phyloP scores from a whole-genome alignment of 2,329 filamentous ascomycete species.

The Elsinoe perseae region DNA sequence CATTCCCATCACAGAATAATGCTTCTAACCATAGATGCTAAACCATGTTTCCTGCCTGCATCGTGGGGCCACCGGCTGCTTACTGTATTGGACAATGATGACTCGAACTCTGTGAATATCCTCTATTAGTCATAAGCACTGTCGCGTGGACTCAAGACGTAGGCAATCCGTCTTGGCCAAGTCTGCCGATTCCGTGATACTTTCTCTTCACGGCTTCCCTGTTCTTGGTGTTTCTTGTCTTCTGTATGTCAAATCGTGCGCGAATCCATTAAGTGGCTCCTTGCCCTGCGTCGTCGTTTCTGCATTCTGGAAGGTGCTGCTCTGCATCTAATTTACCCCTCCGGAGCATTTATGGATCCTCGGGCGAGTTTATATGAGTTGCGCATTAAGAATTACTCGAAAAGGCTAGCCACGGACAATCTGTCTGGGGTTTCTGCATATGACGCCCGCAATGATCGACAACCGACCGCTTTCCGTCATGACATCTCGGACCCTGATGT shows the following conservation, averaged over 20 bases:
- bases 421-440: constrained; percentile 10
- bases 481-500: constrained; percentile 9
- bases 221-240: background rate
- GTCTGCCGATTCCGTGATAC: background rate
- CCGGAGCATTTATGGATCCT: constrained; percentile 6
- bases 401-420: constrained; percentile 12
- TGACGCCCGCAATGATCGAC: constrained; percentile 11
- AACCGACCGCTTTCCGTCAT: background rate
- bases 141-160: background rate
- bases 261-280: background rate
- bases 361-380: constrained; percentile 3
- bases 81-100: background rate
- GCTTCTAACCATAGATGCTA: too few relatives aligned
- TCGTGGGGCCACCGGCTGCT: background rate
- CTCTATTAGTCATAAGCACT: too few relatives aligned
- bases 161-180: background rate
- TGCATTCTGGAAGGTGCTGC: background rate
- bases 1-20: background rate
- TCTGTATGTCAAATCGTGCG: background rate
- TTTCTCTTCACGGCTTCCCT: background rate
- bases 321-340: constrained; percentile 8
- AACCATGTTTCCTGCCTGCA: background rate
- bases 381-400: constrained; percentile 1
- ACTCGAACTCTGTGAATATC: too few relatives aligned
- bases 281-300: background rate